phyloP scores from a whole-genome alignment of 2,329 filamentous ascomycete species.

The Monascus ruber region DNA sequence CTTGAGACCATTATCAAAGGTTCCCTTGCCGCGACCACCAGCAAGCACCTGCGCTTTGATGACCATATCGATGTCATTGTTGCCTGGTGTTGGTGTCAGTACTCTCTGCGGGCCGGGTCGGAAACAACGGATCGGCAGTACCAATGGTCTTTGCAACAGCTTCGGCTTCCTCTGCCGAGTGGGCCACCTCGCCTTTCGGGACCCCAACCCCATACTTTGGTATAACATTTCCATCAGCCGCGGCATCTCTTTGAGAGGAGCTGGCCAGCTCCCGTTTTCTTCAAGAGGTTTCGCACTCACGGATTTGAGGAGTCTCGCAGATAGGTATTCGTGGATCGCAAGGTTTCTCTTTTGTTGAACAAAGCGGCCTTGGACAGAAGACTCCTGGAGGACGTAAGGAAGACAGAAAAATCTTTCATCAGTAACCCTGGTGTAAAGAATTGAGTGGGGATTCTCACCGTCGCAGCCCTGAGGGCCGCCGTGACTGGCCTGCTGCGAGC shows the following conservation, averaged over 20 bases:
- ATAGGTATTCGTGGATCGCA: slow-evolving; percentile 97
- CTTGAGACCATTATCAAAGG: slow-evolving; percentile 97
- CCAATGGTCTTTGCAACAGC: slow-evolving; percentile 80
- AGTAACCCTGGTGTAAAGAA: too few relatives aligned
- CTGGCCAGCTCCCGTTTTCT: background rate
- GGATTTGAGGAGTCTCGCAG: slow-evolving; percentile 72
- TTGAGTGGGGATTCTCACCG: slow-evolving; percentile 43
- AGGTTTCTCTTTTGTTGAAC: slow-evolving; percentile 71
- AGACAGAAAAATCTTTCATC: too few relatives aligned
- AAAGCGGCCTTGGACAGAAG: slow-evolving; percentile 41
- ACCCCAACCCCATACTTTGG: slow-evolving; percentile 84
- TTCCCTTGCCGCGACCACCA: slow-evolving; percentile 93
- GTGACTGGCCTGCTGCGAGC: slow-evolving; percentile 70
- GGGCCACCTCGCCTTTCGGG: slow-evolving; percentile 79
- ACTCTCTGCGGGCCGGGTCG: slow-evolving; percentile 2
- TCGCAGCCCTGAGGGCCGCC: slow-evolving; percentile 65
- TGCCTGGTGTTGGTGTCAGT: slow-evolving; percentile 35
- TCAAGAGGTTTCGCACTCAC: slow-evolving; percentile 29
- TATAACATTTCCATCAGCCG: slow-evolving; percentile 11
- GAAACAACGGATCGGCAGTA: slow-evolving; percentile 24
- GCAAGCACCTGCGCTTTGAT: slow-evolving; percentile 99
- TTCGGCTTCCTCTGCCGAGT: slow-evolving; percentile 77
- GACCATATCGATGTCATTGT: slow-evolving; percentile 95
- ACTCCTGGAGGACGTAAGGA: slow-evolving; percentile 41
- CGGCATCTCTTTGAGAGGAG: background rate